These are phyloP conservation scores for Penicillium brevicompactum DNA, from an alignment of 2,329 filamentous ascomycete species.

Conservation along the genomic window DNA sequence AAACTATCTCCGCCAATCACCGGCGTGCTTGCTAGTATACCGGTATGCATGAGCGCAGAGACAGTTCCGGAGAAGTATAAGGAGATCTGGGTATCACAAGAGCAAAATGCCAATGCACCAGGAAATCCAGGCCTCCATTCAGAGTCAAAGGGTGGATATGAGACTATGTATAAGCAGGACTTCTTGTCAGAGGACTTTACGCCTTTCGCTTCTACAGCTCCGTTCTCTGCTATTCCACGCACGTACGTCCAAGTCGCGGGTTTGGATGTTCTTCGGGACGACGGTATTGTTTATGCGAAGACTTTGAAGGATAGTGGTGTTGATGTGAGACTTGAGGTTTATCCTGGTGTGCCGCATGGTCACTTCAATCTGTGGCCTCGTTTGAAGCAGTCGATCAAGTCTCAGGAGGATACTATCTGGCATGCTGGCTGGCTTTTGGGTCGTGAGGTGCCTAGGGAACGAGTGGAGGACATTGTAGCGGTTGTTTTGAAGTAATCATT, in stretches of 20 bases:
- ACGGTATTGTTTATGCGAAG: conserved; percentile 55
- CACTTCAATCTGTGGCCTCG: conserved; percentile 13
- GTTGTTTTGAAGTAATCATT: not conserved
- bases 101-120: conserved; percentile 41
- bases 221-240: conserved; percentile 2
- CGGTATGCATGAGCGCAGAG: conserved; percentile 34
- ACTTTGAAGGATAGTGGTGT: conserved; percentile 49
- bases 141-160: conserved; percentile 18
- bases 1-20: conserved; percentile 48
- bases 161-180: conserved; percentile 27
- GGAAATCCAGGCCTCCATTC: conserved; percentile 24
- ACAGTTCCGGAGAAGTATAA: conserved; percentile 45
- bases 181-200: conserved; percentile 9
- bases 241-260: conserved; percentile 56
- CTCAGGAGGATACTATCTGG: conserved; percentile 14
- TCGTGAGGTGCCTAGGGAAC: not conserved
- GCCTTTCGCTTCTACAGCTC: conserved; percentile 3
- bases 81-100: conserved; percentile 39
- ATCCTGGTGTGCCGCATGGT: conserved; percentile 46
- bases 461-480: not conserved
- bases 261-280: conserved; percentile 55
- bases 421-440: conserved; percentile 15
- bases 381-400: conserved; percentile 14
- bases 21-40: conserved; percentile 50
- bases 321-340: conserved; percentile 49